phyloP scores from a whole-genome alignment of 768 basidiomycete genomes.

The Phanerochaete sordida region DNA sequence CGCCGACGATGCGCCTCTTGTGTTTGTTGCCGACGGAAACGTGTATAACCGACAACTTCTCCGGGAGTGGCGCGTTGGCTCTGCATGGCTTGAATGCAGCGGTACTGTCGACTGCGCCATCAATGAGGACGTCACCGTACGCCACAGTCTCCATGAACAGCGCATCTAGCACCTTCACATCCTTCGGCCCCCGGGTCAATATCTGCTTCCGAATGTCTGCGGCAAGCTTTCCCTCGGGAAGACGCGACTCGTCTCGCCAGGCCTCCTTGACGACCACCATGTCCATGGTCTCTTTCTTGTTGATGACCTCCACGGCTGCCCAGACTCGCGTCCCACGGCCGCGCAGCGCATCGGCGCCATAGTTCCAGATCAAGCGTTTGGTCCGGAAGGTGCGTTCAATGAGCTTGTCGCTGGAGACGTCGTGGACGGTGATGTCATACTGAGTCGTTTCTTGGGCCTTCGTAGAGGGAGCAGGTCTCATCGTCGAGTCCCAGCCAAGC shows the following conservation, averaged over 20 bases:
- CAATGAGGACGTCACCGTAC: background rate
- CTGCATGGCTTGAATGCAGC: background rate
- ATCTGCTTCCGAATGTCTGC: too few species aligned
- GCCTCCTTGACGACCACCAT: background rate
- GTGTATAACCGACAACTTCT: too few species aligned
- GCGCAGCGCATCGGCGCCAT: background rate
- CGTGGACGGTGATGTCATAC: background rate
- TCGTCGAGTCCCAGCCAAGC: slow-evolving; percentile 6
- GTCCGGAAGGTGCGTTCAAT: background rate
- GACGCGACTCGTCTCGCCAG: slow-evolving; percentile 5
- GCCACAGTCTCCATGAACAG: background rate
- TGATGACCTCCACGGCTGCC: background rate
- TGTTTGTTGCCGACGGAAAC: too few species aligned
- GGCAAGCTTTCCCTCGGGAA: too few species aligned
- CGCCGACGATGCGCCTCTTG: too few species aligned
- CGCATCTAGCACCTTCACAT: too few species aligned
- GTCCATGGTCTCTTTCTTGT: background rate
- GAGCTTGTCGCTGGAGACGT: background rate
- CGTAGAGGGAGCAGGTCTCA: background rate
- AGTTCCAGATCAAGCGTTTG: background rate
- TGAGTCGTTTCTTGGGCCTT: background rate
- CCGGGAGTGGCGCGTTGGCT: too few species aligned
- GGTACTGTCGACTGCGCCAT: background rate
- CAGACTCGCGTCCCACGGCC: slow-evolving; percentile 9
- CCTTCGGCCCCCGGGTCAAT: too few species aligned